Conservation (phyloP, 306 rosid species). For the Quercus robur region DNA sequence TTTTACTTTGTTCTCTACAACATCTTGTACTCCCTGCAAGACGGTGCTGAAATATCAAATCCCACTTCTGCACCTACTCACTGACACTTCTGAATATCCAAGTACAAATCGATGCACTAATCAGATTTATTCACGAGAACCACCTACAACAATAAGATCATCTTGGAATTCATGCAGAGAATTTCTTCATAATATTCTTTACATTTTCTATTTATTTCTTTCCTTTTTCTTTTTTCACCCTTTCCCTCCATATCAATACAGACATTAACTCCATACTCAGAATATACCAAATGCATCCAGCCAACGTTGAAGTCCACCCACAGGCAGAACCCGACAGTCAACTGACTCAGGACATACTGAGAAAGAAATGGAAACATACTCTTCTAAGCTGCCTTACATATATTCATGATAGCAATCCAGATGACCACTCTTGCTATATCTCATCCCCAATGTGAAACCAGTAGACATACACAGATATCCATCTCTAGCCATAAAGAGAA, state of each 20-base stretch:
- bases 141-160: not conserved
- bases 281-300: not conserved
- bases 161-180: not conserved
- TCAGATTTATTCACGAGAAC: not conserved
- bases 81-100: constrained; percentile 3
- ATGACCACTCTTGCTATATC: constrained; percentile 10
- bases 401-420: not conserved
- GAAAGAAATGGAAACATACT: not conserved
- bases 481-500: constrained; percentile 26
- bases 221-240: not conserved
- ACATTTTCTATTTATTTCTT: not conserved
- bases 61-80: not conserved
- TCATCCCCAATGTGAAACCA: constrained; percentile 10
- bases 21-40: not conserved
- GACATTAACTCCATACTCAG: not conserved
- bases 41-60: not conserved
- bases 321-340: not conserved
- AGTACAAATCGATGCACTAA: not conserved
- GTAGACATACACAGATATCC: not conserved
- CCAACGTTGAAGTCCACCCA: constrained; percentile 1
- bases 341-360: not conserved
- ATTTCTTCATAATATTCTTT: not conserved
- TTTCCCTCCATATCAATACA: constrained; percentile 8
- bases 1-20: not conserved
- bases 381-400: constrained; percentile 1